Base-by-base conservation (phyloP, 176 grass and related monocot species). In the Eragrostis nindensis region DNA sequence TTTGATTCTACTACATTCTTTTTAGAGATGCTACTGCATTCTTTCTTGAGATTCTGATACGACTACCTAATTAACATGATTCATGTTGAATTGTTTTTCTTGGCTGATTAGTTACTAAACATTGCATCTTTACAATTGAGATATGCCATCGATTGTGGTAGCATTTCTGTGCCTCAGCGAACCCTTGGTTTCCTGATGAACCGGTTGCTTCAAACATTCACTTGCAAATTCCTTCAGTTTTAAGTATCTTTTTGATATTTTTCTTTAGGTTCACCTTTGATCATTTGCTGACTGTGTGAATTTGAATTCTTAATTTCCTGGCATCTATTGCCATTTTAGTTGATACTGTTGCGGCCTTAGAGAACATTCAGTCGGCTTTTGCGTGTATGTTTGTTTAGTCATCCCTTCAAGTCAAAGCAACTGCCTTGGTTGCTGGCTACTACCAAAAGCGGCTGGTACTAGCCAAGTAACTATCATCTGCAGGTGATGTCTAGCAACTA, bases 331-430 rank as follows among this genome's bases (percentile, higher is more conserved):
- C 30, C 16, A 53, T 43, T 22, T 79, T 18, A 65, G 32, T 79
- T 62, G 83, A 69, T 85, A 27, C 21, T 22, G 74, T 48, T 6
- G 47, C 46, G 68, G 63, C 62, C 4, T 24, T 59, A 59, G n/a
- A 25, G 8, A 7, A 59, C 70, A 65, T 65, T 85, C 25, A 85
- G 56, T 62, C 44, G 15, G 68, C 54, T 79, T 68, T 47, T 53
- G 45, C 24, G 32, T 27, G 22, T 14, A 13, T 73, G 67, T 59
- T 30, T 16, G 45, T 59, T 66, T 16, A 45, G 0, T 81, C 78
- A 59, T 11, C 41, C 67, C 54, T 81, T 81, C 40, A 21, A 17
- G 55, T 29, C 66, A 60, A 70, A 81, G 49, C 66, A 70, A 61
- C 53, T 71, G 47, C 39, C 24, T 71, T 62, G n/a, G 52, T n/a